These are phyloP conservation scores for Paramarasmius palmivorus DNA, from an alignment of 1,284 basidiomycete species.

Conservation along the genomic window DNA sequence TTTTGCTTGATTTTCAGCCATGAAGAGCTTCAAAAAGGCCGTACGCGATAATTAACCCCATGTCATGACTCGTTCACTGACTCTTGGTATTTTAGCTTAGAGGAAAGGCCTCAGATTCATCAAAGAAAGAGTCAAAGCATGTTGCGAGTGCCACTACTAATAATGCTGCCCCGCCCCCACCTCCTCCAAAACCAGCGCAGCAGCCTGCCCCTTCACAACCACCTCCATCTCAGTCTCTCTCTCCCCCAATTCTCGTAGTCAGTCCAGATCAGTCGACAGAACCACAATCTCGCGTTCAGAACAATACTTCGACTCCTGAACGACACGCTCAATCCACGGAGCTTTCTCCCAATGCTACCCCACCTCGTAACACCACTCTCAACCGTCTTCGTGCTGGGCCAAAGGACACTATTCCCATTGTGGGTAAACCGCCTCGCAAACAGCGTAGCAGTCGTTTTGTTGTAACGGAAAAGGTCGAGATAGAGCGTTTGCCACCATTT, in stretches of 20 bases:
- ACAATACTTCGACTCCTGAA: constrained; percentile 47
- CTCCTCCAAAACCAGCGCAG: constrained; percentile 64
- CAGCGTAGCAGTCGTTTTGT: constrained; percentile 96
- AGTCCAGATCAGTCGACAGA: constrained; percentile 76
- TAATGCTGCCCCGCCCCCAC: constrained; percentile 54
- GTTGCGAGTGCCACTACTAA: constrained; percentile 36
- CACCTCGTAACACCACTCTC: constrained; percentile 62
- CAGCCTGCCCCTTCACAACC: constrained; percentile 38
- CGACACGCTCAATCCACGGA: constrained; percentile 54
- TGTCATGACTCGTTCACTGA: constrained; percentile 20
- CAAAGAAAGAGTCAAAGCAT: constrained; percentile 66
- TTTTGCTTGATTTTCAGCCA: constrained; percentile 32
- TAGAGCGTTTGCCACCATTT: constrained; percentile 94
- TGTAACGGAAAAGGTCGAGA: constrained; percentile 94
- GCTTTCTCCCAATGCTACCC: constrained; percentile 46
- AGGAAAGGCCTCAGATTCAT: constrained; percentile 63
- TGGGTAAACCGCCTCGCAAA: constrained; percentile 93
- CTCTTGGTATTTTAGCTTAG: constrained; percentile 46
- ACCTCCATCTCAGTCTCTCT: constrained; percentile 43
- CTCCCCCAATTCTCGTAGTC: constrained; percentile 90
- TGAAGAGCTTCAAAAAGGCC: constrained; percentile 93
- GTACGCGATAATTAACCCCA: constrained; percentile 42
- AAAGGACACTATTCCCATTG: constrained; percentile 94
- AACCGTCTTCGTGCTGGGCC: constrained; percentile 74
- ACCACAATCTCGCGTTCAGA: constrained; percentile 33